Conservation (phyloP, 305 asterid species). For the Fraxinus paxiana region DNA sequence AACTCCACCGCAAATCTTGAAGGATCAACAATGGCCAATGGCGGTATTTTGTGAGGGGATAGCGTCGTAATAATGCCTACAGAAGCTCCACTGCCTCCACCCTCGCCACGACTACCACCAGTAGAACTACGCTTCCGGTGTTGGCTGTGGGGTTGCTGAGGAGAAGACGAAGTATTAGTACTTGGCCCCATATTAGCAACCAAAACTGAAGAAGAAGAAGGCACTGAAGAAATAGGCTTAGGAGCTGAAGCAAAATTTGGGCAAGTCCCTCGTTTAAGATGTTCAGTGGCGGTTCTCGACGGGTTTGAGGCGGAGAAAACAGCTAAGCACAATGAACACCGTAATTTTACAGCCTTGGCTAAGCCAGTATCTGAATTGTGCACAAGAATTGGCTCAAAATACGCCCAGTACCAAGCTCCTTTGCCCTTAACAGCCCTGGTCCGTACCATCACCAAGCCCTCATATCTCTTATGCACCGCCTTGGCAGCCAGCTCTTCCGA, state of each 20-base stretch:
- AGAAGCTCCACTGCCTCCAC: constrained; percentile 13
- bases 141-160: constrained; percentile 24
- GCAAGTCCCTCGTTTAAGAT: constrained; percentile 89
- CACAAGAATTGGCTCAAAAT: constrained; percentile 83
- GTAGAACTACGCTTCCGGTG: constrained; percentile 38
- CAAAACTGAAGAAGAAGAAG: constrained; percentile 12
- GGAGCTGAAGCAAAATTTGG: constrained; percentile 66
- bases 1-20: constrained; percentile 58
- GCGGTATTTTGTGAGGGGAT: constrained; percentile 25
- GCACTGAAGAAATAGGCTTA: constrained; percentile 63
- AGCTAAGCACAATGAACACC: constrained; percentile 82
- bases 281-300: constrained; percentile 95
- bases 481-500: constrained; percentile 68
- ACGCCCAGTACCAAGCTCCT: constrained; percentile 99
- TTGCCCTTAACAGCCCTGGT: constrained; percentile 83
- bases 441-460: constrained; percentile 73
- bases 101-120: constrained; percentile 17
- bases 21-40: constrained; percentile 64
- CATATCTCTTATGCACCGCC: constrained; percentile 77
- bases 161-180: constrained; percentile 15
- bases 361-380: constrained; percentile 63
- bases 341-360: constrained; percentile 83
- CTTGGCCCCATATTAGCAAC: constrained; percentile 4
- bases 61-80: constrained; percentile 21
- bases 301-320: constrained; percentile 95